Percentiles rank a stretch among this genome's conserved stretches.
Conservation (phyloP, 768 basidiomycete genomes). For the Leccinum incarnatum region DNA sequence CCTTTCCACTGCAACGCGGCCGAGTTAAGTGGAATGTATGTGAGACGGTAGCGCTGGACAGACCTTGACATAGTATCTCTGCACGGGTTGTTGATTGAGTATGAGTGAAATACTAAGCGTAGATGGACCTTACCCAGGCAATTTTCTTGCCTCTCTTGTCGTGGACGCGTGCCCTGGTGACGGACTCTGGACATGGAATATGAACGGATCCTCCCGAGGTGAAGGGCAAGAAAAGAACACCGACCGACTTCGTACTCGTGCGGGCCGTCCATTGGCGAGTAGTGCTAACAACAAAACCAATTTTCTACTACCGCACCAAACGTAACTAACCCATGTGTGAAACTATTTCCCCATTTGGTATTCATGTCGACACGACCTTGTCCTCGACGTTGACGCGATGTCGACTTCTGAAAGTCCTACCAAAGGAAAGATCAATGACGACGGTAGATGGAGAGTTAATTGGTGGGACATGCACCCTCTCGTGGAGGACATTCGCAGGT, state of each 20-base stretch:
- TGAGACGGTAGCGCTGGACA: conserved; percentile 16
- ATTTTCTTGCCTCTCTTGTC: conserved; percentile 43
- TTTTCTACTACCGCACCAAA: too few species aligned
- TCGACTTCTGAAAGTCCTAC: conserved; percentile 33
- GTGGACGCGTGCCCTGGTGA: conserved; percentile 51
- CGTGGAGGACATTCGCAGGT: conserved; percentile 57
- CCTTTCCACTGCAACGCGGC: conserved; percentile 54
- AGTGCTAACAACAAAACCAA: conserved; percentile 2
- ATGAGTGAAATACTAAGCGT: conserved; percentile 3
- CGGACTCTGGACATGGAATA: conserved; percentile 41
- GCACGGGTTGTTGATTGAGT: conserved; percentile 15
- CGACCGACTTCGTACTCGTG: conserved; percentile 69
- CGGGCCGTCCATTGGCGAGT: conserved; percentile 34
- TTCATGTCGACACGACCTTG: background rate
- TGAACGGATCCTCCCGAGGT: background rate
- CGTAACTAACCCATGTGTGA: background rate
- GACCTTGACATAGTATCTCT: conserved; percentile 63
- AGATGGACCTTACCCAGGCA: conserved; percentile 44
- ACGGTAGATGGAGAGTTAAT: conserved; percentile 53
- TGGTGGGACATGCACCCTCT: conserved; percentile 78
- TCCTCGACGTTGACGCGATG: conserved; percentile 10
- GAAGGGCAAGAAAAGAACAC: conserved; percentile 22
- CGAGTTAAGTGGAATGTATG: conserved; percentile 2
- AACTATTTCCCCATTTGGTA: background rate
- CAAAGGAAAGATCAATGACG: conserved; percentile 55